A percentile compares a stretch with the other conserved stretches of the same genome.
Evolutionary conservation across 352 stramenopile genomes (phyloP).

Genomic region (Globisporangium iwayamae): DNA sequence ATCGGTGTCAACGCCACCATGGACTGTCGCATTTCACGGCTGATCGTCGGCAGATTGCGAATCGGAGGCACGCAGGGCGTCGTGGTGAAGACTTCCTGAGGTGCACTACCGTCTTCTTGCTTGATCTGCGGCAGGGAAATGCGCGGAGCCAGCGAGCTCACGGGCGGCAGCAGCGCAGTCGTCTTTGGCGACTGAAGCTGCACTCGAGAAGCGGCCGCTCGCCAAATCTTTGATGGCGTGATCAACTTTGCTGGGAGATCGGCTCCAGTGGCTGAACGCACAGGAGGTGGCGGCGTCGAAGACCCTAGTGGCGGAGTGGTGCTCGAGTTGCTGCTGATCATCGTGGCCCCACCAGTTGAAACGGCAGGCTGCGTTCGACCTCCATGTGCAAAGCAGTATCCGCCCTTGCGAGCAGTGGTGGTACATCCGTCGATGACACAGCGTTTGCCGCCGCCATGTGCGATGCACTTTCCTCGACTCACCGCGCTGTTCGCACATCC

Average conservation of each 20-base stretch:
- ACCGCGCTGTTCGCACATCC: conserved; percentile 76
- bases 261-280: not conserved
- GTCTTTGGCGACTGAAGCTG: conserved; percentile 7
- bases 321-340: conserved; percentile 6
- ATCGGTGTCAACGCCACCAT: conserved; percentile 7
- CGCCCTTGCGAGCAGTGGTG: conserved; percentile 76
- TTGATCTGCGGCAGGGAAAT: not conserved
- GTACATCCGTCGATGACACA: conserved; percentile 70
- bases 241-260: conserved; percentile 1
- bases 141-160: conserved; percentile 13
- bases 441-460: conserved; percentile 78
- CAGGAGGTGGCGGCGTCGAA: not conserved
- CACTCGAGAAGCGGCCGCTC: conserved; percentile 7
- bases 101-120: conserved; percentile 1
- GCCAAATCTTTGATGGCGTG: conserved; percentile 15
- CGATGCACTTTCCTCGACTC: conserved; percentile 80
- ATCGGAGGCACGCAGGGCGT: conserved; percentile 8
- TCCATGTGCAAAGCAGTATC: conserved; percentile 81
- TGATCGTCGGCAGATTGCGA: conserved; percentile 10
- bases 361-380: conserved; percentile 21
- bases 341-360: not conserved
- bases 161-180: conserved; percentile 5
- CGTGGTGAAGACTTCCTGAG: not conserved
- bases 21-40: not conserved
- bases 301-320: not conserved